Percentiles rank a stretch among this genome's conserved stretches.
Conservation (phyloP, 78 protist genomes). For the Dictyostelium firmibasis region DNA sequence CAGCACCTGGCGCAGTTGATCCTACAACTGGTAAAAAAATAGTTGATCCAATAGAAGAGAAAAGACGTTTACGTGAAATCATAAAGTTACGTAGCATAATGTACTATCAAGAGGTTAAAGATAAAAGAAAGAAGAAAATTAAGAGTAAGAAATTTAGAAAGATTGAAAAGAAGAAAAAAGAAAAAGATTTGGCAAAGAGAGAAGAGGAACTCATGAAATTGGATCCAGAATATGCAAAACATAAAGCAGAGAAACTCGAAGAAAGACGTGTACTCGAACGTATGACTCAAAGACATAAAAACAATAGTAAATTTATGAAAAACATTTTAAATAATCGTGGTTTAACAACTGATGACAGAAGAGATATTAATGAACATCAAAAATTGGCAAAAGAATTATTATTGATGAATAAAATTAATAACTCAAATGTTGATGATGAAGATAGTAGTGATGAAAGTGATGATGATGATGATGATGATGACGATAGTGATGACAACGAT, state of each 20-base stretch:
- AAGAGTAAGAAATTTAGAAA: conserved; percentile 72
- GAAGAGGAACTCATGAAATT: conserved; percentile 39
- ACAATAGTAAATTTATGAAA: conserved; percentile 68
- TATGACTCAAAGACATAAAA: conserved; percentile 78
- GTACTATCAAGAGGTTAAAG: conserved; percentile 73
- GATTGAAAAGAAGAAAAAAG: conserved; percentile 53
- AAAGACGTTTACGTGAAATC: conserved; percentile 25
- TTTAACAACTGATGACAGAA: conserved; percentile 17
- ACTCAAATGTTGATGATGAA: background rate
- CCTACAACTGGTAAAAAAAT: background rate
- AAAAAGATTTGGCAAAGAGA: conserved; percentile 14
- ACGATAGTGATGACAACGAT: background rate
- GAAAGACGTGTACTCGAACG: conserved; percentile 65
- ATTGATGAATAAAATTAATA: background rate
- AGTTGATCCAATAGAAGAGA: conserved; percentile 11
- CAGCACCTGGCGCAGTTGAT: background rate
- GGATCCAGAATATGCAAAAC: conserved; percentile 72
- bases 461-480: background rate
- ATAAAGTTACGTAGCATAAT: conserved; percentile 44
- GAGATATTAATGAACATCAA: conserved; percentile 33
- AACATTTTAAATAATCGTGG: conserved; percentile 67
- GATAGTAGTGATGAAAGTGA: conserved; percentile 22
- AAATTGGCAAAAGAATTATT: background rate
- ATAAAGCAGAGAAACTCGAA: conserved; percentile 13
- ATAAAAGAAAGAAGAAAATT: conserved; percentile 66